These are phyloP conservation scores for Eimeria necatrix DNA, from an alignment of 169 alveolate genomes.

Conservation along the genomic window DNA sequence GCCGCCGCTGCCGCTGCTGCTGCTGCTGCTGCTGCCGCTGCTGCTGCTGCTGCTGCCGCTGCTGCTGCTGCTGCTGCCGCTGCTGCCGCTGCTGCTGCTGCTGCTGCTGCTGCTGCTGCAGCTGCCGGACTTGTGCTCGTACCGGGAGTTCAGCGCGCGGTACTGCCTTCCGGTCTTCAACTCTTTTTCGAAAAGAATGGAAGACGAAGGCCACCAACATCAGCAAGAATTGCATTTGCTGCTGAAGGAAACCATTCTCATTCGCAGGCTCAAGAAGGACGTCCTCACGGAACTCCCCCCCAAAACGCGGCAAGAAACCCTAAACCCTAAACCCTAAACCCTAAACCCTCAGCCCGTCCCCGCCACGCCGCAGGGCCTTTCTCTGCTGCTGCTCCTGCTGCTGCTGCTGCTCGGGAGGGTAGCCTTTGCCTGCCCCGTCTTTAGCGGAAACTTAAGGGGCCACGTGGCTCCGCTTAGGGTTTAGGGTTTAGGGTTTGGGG, in stretches of 20 bases:
- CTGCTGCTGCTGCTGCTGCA: too few relatives aligned
- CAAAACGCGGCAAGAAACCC: slow-evolving; percentile 88
- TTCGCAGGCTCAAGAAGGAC: slow-evolving; percentile 96
- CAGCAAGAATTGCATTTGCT: slow-evolving; percentile 90
- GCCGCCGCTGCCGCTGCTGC: too few relatives aligned
- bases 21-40: too few relatives aligned
- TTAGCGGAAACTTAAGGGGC: not conserved
- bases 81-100: not conserved
- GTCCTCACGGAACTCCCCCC: slow-evolving; percentile 96
- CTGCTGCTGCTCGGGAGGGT: too few relatives aligned
- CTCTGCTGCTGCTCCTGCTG: too few relatives aligned
- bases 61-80: too few relatives aligned
- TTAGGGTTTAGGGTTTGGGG: not conserved
- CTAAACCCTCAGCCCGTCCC: not conserved
- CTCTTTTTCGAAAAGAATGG: slow-evolving; percentile 81
- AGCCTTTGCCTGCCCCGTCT: too few relatives aligned
- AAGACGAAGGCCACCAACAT: slow-evolving; percentile 90
- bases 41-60: too few relatives aligned
- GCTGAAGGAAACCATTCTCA: slow-evolving; percentile 88
- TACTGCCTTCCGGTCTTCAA: slow-evolving; percentile 76
- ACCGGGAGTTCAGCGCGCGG: slow-evolving; percentile 88
- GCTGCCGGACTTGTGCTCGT: slow-evolving; percentile 86
- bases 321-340: slow-evolving; percentile 86
- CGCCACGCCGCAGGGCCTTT: not conserved
- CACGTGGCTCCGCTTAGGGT: not conserved